These are phyloP conservation scores for Penicillium coprophilum DNA, from an alignment of 495 filamentous ascomycete species.

Conservation along the genomic window DNA sequence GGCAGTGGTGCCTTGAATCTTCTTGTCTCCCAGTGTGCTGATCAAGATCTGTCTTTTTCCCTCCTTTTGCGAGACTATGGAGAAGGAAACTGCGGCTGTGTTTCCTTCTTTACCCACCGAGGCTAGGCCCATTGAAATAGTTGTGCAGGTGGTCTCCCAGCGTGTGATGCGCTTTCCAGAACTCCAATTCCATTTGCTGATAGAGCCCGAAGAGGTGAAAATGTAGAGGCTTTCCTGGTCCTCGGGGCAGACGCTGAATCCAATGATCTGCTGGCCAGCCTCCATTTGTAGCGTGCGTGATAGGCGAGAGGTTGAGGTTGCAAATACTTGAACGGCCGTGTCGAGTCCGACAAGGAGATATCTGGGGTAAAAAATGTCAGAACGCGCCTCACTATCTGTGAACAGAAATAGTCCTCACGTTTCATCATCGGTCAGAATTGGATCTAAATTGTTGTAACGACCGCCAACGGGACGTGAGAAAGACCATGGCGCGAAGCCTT, in stretches of 20 bases:
- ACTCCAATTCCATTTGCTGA: conserved; percentile 78
- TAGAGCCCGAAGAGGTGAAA: conserved; percentile 59
- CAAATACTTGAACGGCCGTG: conserved; percentile 74
- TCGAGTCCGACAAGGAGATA: conserved; percentile 66
- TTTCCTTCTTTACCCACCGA: conserved; percentile 15
- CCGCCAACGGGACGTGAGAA: conserved; percentile 36
- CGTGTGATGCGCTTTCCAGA: conserved; percentile 49
- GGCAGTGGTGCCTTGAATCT: conserved; percentile 23
- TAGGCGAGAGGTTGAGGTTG: conserved; percentile 74
- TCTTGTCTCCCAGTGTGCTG: conserved; percentile 24
- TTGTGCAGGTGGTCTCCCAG: conserved; percentile 43
- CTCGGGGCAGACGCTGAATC: conserved; percentile 58
- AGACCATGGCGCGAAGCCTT: conserved; percentile 30
- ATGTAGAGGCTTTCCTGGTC: conserved; percentile 65
- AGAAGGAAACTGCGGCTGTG: conserved; percentile 15
- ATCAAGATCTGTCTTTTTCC: conserved; percentile 36
- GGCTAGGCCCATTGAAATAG: conserved; percentile 26
- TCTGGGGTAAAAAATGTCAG: conserved; percentile 44
- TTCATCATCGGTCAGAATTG: conserved; percentile 76
- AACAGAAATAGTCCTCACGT: conserved; percentile 53
- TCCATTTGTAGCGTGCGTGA: conserved; percentile 56
- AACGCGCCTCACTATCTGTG: conserved; percentile 4
- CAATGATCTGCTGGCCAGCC: conserved; percentile 39
- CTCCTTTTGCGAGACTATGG: conserved; percentile 27
- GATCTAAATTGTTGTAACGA: conserved; percentile 60